These are phyloP conservation scores for Umbelopsis sp. DNA, from an alignment of 192 early-diverging fungal species.

Conservation along the genomic window DNA sequence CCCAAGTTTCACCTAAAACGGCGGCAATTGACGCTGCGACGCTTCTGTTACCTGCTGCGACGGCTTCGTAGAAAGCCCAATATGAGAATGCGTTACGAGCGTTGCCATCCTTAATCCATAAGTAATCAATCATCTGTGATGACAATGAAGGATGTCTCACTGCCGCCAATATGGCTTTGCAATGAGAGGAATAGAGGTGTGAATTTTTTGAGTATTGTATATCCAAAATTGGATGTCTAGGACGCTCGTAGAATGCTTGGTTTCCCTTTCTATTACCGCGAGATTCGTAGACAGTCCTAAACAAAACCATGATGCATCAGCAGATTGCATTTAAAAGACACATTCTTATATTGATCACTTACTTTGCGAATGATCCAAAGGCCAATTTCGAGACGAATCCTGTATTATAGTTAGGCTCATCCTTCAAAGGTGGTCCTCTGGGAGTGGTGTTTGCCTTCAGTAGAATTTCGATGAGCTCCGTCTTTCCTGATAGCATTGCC, in stretches of 20 bases:
- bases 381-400: constrained; percentile 12
- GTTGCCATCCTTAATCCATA: not conserved
- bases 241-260: constrained; percentile 28
- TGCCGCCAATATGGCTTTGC: not conserved
- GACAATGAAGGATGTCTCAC: not conserved
- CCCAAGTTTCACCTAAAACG: not conserved
- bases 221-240: not conserved
- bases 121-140: constrained; percentile 4
- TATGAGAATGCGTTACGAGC: not conserved
- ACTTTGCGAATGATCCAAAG: constrained; percentile 16
- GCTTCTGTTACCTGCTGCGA: constrained; percentile 24
- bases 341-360: not conserved
- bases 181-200: too few relatives aligned
- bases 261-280: constrained; percentile 59
- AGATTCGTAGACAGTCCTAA: constrained; percentile 50
- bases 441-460: not conserved
- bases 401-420: not conserved
- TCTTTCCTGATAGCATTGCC: constrained; percentile 22
- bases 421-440: constrained; percentile 9
- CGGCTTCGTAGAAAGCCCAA: constrained; percentile 17
- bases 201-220: not conserved
- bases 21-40: constrained; percentile 12
- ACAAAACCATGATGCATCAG: not conserved
- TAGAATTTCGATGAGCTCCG: constrained; percentile 5
- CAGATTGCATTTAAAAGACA: not conserved